Conservation (phyloP, 2,329 filamentous ascomycete species). For the Cytospora chrysosperma region DNA sequence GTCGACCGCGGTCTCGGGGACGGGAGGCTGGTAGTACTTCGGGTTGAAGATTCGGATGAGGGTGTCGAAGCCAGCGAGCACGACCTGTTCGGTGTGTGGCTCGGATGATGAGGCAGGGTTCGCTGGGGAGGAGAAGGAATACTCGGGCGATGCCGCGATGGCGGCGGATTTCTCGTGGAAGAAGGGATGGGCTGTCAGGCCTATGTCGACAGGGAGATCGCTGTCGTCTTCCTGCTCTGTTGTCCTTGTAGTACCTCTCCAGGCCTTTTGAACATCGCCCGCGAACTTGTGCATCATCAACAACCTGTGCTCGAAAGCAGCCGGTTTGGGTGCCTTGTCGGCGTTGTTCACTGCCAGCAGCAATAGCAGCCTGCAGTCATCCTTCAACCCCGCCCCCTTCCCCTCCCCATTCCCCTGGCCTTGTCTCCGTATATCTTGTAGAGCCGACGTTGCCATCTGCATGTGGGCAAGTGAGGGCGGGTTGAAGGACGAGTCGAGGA, state of each 20-base stretch:
- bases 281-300: conserved; percentile 72
- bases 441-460: conserved; percentile 53
- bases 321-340: conserved; percentile 66
- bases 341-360: conserved; percentile 64
- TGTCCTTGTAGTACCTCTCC: conserved; percentile 9
- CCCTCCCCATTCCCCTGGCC: no score
- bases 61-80: conserved; percentile 75
- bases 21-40: conserved; percentile 62
- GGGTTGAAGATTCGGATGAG: conserved; percentile 69
- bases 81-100: conserved; percentile 53
- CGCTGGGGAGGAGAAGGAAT: conserved; percentile 28
- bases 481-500: conserved; percentile 69
- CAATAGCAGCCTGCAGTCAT: conserved; percentile 49
- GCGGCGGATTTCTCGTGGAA: conserved; percentile 70
- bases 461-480: conserved; percentile 63
- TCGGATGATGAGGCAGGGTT: neutral
- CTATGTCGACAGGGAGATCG: conserved; percentile 57
- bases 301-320: conserved; percentile 64
- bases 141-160: conserved; percentile 49
- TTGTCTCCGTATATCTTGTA: conserved; percentile 29
- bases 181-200: conserved; percentile 68
- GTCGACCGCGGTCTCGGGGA: neutral
- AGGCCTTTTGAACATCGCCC: conserved; percentile 45
- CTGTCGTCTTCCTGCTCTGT: neutral
- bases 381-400: neutral